Evolutionary conservation across 495 filamentous ascomycete species (phyloP), one percentile per base, ranked within the genome.

Genomic region (Trypethelium eluteriae): DNA sequence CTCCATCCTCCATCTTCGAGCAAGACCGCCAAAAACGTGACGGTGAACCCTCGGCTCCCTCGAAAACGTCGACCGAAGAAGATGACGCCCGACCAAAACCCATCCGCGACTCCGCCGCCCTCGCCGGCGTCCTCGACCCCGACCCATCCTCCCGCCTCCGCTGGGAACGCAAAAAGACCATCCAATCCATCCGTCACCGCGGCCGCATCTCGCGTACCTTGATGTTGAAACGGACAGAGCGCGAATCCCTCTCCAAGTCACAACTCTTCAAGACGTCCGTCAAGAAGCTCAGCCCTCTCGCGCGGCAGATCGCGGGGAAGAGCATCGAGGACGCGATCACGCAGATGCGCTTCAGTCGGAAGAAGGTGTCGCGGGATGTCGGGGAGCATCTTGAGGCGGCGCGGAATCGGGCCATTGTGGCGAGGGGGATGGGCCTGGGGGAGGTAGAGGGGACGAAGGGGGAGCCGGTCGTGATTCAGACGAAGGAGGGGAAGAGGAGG

Each of bases 331-430:
- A 98, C 39, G 94, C 94, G 14, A 90, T 98, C 67, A 77, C 88
- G 69, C 94, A 98, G 83, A 96, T 98, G 93, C 85, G 87, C 44
- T 96, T 92, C 78, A 91, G 86, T 76, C 89, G 90, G 83, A 98
- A 98, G 85, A 93, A 91, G 82, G 90, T 86, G 62, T 91, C 94
- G 11, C 81, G 82, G 73, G 90, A 96, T 72, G 89, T 97, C 14
- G 74, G 82, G 65, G 83, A 82, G 70, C 89, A 94, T 76, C 80
- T 98, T 18, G 81, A 91, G 74, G 77, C 86, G 63, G 92, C 94
- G 6, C 84, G 86, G 67, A 87, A 93, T 73, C 76, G 84, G 70
- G 94, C 94, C 62, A 79, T 96, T 66, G 88, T 89, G 62, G 81
- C 80, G 73, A 81, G 84, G 62, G 90, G 89, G 50, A 98, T 98